Evolutionary conservation across 352 stramenopile genomes (phyloP).

Genomic region (Pelagophyceae sp.): DNA sequence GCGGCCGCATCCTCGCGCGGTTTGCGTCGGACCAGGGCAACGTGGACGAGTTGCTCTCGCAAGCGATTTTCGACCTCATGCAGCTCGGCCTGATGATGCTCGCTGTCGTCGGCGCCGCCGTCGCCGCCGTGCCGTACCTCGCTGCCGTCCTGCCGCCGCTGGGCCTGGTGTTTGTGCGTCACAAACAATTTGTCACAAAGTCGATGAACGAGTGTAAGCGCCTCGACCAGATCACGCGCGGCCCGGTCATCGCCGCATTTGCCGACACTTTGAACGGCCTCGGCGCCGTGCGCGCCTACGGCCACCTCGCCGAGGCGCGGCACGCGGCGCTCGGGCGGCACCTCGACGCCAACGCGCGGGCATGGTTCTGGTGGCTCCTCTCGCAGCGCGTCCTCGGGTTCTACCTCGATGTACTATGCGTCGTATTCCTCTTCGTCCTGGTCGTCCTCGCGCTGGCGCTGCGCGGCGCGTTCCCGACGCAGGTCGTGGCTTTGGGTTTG

Average conservation of each 20-base stretch:
- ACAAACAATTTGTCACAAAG: not conserved
- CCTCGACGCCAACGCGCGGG: not conserved
- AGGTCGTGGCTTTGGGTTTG: not conserved
- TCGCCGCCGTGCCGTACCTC: not conserved
- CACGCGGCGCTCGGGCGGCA: conserved; percentile 13
- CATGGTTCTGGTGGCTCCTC: conserved; percentile 13
- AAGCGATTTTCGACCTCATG: conserved; percentile 6
- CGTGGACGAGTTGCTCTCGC: conserved; percentile 70
- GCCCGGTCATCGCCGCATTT: conserved; percentile 60
- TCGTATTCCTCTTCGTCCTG: conserved; percentile 18
- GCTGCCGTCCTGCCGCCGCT: not conserved
- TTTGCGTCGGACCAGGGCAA: conserved; percentile 65
- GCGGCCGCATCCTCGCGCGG: not conserved
- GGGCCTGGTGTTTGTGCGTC: not conserved
- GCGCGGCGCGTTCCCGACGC: not conserved
- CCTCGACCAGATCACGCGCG: conserved; percentile 50
- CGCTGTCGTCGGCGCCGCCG: not conserved
- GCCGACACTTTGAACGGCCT: conserved; percentile 57
- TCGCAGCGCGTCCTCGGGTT: conserved; percentile 34
- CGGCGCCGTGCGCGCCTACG: conserved; percentile 57
- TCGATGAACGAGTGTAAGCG: conserved; percentile 55
- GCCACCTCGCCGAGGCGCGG: conserved; percentile 49
- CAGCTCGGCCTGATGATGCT: conserved; percentile 12
- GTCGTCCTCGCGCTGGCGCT: not conserved
- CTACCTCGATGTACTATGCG: conserved; percentile 56